These are phyloP conservation scores for Hericium rajendrae DNA, from an alignment of 768 basidiomycete species.

Conservation along the genomic window DNA sequence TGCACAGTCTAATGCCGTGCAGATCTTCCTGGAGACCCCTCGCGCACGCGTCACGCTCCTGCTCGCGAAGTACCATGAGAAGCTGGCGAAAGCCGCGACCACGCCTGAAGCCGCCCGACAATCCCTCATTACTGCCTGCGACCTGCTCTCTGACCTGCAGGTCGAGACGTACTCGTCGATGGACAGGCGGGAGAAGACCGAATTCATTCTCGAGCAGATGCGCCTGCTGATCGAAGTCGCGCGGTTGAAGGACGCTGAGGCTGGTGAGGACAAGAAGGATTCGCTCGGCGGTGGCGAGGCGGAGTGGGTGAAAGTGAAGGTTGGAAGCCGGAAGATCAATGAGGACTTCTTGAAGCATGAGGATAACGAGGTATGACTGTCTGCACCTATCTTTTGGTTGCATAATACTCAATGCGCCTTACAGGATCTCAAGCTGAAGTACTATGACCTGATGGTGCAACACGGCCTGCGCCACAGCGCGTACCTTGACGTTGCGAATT, in stretches of 20 bases:
- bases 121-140: conserved; percentile 77
- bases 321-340: conserved; percentile 90
- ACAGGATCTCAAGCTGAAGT: conserved; percentile 92
- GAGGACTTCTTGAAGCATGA: conserved; percentile 84
- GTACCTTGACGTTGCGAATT: conserved; percentile 90
- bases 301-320: conserved; percentile 89
- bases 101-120: conserved; percentile 30
- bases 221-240: conserved; percentile 74
- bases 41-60: conserved; percentile 88
- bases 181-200: conserved; percentile 96
- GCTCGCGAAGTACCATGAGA: conserved; percentile 81
- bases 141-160: conserved; percentile 88
- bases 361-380: conserved; percentile 67
- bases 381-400: conserved; percentile 1
- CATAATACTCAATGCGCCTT: conserved; percentile 1
- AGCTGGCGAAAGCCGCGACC: conserved; percentile 33
- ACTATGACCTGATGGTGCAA: conserved; percentile 94
- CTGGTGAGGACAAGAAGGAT: conserved; percentile 40
- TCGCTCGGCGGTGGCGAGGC: conserved; percentile 63
- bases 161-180: conserved; percentile 99
- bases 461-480: conserved; percentile 76
- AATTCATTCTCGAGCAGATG: conserved; percentile 98
- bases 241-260: conserved; percentile 61
- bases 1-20: background rate
- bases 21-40: conserved; percentile 97